Percentiles rank a stretch among this genome's conserved stretches.
These are phyloP conservation scores for Myriosclerotinia scirpicola DNA, from an alignment of 2,329 filamentous ascomycete species.

Conservation along the genomic window DNA sequence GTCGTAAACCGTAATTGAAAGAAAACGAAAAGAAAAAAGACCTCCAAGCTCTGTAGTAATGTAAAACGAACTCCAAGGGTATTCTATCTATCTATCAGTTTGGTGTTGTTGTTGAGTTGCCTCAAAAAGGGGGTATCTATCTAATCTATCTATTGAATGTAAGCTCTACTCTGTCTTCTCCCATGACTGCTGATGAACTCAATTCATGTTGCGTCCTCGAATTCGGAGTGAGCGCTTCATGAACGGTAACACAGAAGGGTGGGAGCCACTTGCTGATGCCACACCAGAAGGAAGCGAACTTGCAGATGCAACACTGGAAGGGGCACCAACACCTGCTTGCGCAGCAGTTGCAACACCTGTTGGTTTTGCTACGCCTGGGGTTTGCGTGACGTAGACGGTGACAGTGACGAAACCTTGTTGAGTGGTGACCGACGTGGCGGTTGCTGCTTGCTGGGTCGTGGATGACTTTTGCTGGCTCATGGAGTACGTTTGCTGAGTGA, in stretches of 20 bases:
- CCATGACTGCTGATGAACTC: background rate
- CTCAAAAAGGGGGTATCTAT: conserved; percentile 1
- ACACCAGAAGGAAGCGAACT: background rate
- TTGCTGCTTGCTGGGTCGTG: conserved; percentile 3
- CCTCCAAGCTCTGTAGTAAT: background rate
- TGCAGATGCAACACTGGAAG: background rate
- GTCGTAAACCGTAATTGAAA: background rate
- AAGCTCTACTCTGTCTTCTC: background rate
- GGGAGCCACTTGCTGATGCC: background rate
- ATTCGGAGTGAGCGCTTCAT: conserved; percentile 8
- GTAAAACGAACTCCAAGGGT: conserved; percentile 11
- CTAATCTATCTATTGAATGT: conserved; percentile 2
- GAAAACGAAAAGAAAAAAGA: background rate
- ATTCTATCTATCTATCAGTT: conserved; percentile 12
- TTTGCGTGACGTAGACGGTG: background rate
- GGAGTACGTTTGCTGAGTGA: background rate
- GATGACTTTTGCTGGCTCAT: background rate
- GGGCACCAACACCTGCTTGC: conserved; percentile 1
- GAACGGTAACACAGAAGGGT: conserved; percentile 11
- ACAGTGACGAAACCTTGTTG: conserved; percentile 1
- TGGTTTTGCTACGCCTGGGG: background rate
- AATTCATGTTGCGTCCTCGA: conserved; percentile 10
- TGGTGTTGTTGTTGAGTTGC: conserved; percentile 10
- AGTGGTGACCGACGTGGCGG: background rate
- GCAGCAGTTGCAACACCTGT: background rate